Evolutionary conservation across 106 monocot genomes (phyloP), one percentile per base, ranked within the genome.

Genomic region (Apostasia ramifera): DNA sequence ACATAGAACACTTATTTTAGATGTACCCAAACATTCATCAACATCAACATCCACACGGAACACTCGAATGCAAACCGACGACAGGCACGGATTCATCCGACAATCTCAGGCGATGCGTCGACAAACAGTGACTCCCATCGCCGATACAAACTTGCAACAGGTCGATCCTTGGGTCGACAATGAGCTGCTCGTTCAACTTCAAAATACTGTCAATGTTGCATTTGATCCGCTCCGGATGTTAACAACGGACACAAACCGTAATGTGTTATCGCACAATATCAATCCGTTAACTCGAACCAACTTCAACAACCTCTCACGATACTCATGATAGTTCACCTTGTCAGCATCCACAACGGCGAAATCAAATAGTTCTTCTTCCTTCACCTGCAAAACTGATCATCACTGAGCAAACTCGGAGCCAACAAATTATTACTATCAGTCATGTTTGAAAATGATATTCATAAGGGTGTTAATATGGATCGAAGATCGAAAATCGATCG

Each of bases 321-420:
- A 84, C 10, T 81, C 52, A 0, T 47, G 51, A 41, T 81, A 88
- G 63, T 59, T 79, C 0, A 4, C 11, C 59, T 88, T 88, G 67
- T 87, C 83, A 0, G 87, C 87, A 57, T 88, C 88, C 4, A 88
- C 76, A 8, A 88, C 79, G 13, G 80, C 84, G 40, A 88, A 88
- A 46, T 88, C 88, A 44, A 67, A 88, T 1, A 69, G 47, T 3
- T 78, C 82, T 2, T 66, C 78, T 14, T 82, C 75, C n/a, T 61
- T 60, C 9, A 49, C 11, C 79, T 68, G 44, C 49, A 52, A 52
- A 52, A 3, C 5, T 7, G 1, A 52, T 52, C 10, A 52, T 26
- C 6, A 52, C 6, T 8, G 11, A 52, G 6, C 1, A 52, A 8
- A 52, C 52, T 52, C 11, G 1, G 1, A 52, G 52, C 52, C 52